A percentile compares a stretch with the other conserved stretches of the same genome.
Conservation (phyloP, 345 rosid genomes). For the Toxicodendron radicans region DNA sequence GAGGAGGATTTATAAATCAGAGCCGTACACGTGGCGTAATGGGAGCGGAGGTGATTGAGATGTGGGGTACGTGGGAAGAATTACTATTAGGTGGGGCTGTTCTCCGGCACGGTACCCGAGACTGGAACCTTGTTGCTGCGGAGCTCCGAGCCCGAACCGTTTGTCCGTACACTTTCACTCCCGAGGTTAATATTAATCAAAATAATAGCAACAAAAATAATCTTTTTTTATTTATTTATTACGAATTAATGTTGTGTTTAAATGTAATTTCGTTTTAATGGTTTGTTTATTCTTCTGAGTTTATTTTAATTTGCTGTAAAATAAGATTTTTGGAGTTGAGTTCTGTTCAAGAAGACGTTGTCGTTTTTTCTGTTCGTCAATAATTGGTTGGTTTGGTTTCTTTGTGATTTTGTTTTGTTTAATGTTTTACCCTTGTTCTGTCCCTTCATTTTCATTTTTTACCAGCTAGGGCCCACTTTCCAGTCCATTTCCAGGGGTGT, state of each 20-base stretch:
- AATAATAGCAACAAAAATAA: not conserved
- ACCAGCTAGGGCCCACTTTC: not conserved
- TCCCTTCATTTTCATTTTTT: not conserved
- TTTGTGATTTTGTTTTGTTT: no score
- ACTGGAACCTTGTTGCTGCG: conserved; percentile 71
- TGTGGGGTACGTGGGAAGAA: conserved; percentile 97
- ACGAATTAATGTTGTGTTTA: not conserved
- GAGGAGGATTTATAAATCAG: not conserved
- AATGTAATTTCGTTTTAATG: not conserved
- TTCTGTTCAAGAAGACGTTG: not conserved
- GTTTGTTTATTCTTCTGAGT: not conserved
- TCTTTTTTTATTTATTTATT: not conserved
- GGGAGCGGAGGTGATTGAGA: conserved; percentile 36
- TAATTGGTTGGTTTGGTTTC: not conserved
- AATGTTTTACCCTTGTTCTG: not conserved
- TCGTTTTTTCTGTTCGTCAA: not conserved
- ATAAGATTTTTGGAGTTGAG: not conserved
- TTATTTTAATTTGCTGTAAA: not conserved
- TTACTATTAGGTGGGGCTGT: conserved; percentile 84
- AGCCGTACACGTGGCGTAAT: conserved; percentile 23
- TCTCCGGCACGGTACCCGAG: conserved; percentile 78
- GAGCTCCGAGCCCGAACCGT: conserved; percentile 74
- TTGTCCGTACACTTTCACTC: conserved; percentile 51
- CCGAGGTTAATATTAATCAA: conserved; percentile 53
- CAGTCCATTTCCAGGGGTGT: not conserved